phyloP scores from a whole-genome alignment of 1,284 basidiomycete species.

The Vanrija pseudolonga region DNA sequence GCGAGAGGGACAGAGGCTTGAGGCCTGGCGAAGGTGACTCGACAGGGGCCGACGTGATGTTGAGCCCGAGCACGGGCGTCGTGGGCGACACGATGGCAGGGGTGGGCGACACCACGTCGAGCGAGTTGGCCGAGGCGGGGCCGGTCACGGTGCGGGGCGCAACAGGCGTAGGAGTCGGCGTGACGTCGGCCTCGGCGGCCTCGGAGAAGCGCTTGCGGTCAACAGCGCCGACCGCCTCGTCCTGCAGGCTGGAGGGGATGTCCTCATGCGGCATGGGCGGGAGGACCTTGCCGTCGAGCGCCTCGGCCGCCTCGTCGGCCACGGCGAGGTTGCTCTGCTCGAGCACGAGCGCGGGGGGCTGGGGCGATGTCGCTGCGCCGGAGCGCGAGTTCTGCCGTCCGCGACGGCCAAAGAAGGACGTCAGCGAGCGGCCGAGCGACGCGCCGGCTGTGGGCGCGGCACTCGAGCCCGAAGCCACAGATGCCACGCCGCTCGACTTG shows the following conservation, averaged over 20 bases:
- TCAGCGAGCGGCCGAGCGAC: slow-evolving; percentile 11
- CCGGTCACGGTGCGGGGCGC: no score
- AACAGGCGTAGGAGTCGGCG: no score
- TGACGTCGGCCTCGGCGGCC: no score
- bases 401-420: slow-evolving; percentile 15
- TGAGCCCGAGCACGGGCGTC: no score
- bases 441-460: not conserved
- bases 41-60: no score
- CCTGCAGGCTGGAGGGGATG: not conserved
- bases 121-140: no score
- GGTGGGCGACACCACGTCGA: no score
- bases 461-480: no score
- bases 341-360: not conserved
- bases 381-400: not conserved
- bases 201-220: not conserved
- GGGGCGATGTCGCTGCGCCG: not conserved
- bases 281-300: not conserved
- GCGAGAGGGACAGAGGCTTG: no score
- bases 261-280: not conserved
- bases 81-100: no score
- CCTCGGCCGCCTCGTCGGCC: not conserved
- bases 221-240: not conserved
- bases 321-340: not conserved
- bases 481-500: no score
- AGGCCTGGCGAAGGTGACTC: no score